Base-by-base conservation (phyloP, 805 yeast species). In the Deakozyma indianensis region DNA sequence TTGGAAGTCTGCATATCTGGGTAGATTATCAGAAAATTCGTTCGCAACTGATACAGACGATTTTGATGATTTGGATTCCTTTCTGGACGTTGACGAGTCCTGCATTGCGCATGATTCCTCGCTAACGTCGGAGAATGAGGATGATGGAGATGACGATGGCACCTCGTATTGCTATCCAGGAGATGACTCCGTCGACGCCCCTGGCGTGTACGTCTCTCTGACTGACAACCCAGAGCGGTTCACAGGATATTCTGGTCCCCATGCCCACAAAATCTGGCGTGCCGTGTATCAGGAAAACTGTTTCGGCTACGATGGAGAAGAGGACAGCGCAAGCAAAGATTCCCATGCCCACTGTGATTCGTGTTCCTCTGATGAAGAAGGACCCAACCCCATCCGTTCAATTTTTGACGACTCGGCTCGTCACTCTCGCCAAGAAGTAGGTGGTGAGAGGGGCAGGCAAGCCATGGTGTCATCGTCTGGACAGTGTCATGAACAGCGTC, bases 241-340 rank as follows among this genome's bases (percentile, higher is more conserved):
- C 66, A 94, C 98, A 0, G 98, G 98, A 0, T 92, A 92, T 58
- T 83, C 87, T 25, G 98, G 98, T 24, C 77, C 80, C 43, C 95
- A 92, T 56, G 85, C 96, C 21, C 77, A 80, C 53, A 86, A 82
- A 58, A 85, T 92, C 42, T 92, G 99, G 99, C 70, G 77, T 35
- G 85, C 94, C 52, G 87, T 92, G 23, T 92, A 92, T 62, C 79
- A 77, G 40, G 96, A 92, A 55, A 88, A 88, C 66, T 87, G 96
- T 60, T 88, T 88, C 65, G 77, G 78, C 4, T 69, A 59, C 25
- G 41, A 49, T 41, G 62, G 60, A 1, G 64, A 59, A 32, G 38
- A 47, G 15, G 25, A 43, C 9, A 41, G 4, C 5, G 5, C 9
- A 7, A 7, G 16, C 5, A 9, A 32, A 32, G 18, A n/a, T 20